Base-by-base conservation (phyloP, 805 yeast genomes). In the Starmera caribaea region DNA sequence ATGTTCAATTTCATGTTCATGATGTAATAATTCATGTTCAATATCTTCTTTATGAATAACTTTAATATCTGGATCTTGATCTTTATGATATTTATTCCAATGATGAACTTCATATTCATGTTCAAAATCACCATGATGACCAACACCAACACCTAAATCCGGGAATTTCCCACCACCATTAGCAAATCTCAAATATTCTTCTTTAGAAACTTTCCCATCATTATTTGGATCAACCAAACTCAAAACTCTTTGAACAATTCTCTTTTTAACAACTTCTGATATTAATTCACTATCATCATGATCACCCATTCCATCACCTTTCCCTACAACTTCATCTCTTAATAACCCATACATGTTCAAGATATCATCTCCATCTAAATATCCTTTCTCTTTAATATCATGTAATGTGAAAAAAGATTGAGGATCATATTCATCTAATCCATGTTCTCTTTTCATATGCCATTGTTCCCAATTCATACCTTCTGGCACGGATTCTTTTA, bases 61-160 rank as follows among this genome's bases (percentile, higher is more conserved):
- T 50, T 71, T 69, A 24, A 88, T 87, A 39, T 85, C 88, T 2
- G 96, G 96, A 57, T 88, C 97, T 41, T 69, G 62, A 47, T 84
- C 76, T 41, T 74, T 69, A 55, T 84, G 92, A 54, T 71, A 80
- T 61, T 87, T 68, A 44, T 79, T 74, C 97, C 97, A 90, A 59
- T 89, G 97, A 58, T 89, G 97, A 41, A 85, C 79, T 58, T 90
- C 97, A 57, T 89, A 90, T 57, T 89, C 97, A 49, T 76, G 73
- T 60, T 89, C 97, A 54, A 88, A 90, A 62, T 86, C 96, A 30
- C 88, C 81, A 62, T 89, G 96, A 55, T 89, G 96, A 24, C 96
- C 96, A 8, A 86, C 89, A 27, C 97, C 97, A 43, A 80, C 78
- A 8, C 96, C 95, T 57, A 89, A 77, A 59, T 90, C 97, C 1